These are phyloP conservation scores for Fagus crenata DNA, from an alignment of 306 rosid genomes.

Conservation along the genomic window DNA sequence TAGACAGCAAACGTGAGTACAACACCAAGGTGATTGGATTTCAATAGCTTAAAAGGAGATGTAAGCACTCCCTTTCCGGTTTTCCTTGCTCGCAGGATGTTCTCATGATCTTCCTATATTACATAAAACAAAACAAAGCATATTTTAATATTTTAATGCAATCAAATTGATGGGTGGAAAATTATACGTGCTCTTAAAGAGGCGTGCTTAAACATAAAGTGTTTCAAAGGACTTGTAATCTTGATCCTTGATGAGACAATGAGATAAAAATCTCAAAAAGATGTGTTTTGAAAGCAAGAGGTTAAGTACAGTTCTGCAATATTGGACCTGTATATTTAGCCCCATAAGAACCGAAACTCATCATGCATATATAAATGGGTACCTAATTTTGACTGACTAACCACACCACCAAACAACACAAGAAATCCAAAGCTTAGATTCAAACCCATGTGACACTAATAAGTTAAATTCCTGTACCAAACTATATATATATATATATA, in stretches of 20 bases:
- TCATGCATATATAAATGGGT: neutral
- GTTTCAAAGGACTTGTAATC: neutral
- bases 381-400: neutral
- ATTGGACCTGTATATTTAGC: neutral
- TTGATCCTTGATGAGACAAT: neutral
- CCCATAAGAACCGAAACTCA: neutral
- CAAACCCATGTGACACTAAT: neutral
- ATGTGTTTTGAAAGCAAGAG: neutral
- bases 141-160: constrained; percentile 14
- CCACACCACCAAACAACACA: neutral
- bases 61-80: constrained; percentile 90
- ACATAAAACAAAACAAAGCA: constrained; percentile 4
- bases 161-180: constrained; percentile 27
- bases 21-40: constrained; percentile 89
- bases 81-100: constrained; percentile 92
- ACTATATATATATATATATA: too few relatives aligned
- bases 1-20: constrained; percentile 94
- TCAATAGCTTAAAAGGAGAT: constrained; percentile 90
- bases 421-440: neutral
- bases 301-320: neutral
- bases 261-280: neutral
- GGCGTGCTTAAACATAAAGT: neutral
- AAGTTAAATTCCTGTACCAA: neutral
- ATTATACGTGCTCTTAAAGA: constrained; percentile 6
- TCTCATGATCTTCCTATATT: constrained; percentile 84